Evolutionary conservation across 2,329 filamentous ascomycete species (phyloP).

Genomic region (Aspergillus transmontanensis): DNA sequence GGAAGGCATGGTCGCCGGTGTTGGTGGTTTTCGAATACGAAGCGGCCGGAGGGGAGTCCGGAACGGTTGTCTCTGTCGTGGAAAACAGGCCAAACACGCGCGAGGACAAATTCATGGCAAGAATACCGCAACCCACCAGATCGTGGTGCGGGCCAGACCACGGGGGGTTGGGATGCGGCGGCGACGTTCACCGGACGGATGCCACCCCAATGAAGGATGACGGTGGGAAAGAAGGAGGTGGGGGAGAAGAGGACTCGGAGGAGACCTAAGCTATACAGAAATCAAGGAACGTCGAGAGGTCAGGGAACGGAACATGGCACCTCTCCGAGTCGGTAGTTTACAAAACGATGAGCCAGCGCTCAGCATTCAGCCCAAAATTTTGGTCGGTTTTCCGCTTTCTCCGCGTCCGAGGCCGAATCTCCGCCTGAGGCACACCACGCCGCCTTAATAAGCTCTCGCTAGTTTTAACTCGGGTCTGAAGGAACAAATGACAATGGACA

Average conservation of each 20-base stretch:
- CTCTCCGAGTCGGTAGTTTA: conserved; percentile 7
- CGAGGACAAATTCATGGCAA: conserved; percentile 62
- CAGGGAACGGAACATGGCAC: conserved; percentile 20
- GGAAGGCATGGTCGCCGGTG: conserved; percentile 21
- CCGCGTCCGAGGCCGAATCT: conserved; percentile 27
- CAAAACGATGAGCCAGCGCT: neutral
- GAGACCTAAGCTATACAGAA: conserved; percentile 9
- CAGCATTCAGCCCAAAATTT: conserved; percentile 29
- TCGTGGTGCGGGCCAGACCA: conserved; percentile 33
- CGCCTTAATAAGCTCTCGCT: conserved; percentile 4
- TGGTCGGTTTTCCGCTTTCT: conserved; percentile 35
- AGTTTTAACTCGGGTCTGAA: neutral
- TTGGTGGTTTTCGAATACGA: conserved; percentile 33
- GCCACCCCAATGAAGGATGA: conserved; percentile 18
- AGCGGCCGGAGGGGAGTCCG: conserved; percentile 30
- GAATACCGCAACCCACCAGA: conserved; percentile 35
- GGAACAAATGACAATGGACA: neutral
- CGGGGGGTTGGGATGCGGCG: conserved; percentile 28
- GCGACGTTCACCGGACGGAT: conserved; percentile 18
- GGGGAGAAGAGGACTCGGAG: conserved; percentile 6
- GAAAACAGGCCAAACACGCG: conserved; percentile 57
- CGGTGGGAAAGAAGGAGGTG: conserved; percentile 13
- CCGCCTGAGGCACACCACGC: conserved; percentile 28
- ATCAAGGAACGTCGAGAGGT: conserved; percentile 12
- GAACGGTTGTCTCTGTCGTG: conserved; percentile 38